Percentiles rank a stretch among this genome's conserved stretches.
Evolutionary conservation across 2,329 filamentous ascomycete species (phyloP).

Genomic region (Aspergillaceae sp.): DNA sequence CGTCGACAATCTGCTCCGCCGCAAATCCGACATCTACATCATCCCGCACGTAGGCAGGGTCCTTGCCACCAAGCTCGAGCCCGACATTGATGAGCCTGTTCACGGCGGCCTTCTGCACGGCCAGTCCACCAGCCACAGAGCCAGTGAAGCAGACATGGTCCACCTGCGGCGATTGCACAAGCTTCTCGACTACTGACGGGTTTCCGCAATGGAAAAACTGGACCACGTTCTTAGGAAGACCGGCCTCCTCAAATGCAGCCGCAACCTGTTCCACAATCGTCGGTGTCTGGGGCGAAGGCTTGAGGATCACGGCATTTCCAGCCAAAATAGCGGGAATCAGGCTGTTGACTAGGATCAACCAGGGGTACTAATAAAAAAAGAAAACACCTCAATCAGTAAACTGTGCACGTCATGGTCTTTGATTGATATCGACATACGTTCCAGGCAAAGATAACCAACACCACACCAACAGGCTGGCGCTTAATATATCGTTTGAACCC

Average conservation of each 20-base stretch:
- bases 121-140: conserved; percentile 77
- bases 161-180: conserved; percentile 69
- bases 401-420: neutral
- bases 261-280: conserved; percentile 80
- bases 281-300: conserved; percentile 90
- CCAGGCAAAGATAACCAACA: conserved; percentile 88
- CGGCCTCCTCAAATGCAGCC: conserved; percentile 67
- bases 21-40: conserved; percentile 89
- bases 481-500: conserved; percentile 87
- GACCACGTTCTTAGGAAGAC: conserved; percentile 72
- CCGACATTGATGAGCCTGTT: conserved; percentile 79
- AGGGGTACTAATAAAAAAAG: conserved; percentile 67
- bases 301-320: conserved; percentile 85
- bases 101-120: conserved; percentile 74
- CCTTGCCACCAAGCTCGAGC: conserved; percentile 88
- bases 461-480: conserved; percentile 79
- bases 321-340: conserved; percentile 83
- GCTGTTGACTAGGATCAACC: conserved; percentile 86
- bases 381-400: neutral
- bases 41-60: conserved; percentile 77
- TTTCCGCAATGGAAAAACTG: conserved; percentile 90
- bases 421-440: conserved; percentile 56
- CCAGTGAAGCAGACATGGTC: conserved; percentile 87
- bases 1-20: conserved; percentile 89
- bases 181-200: conserved; percentile 62